Percentiles rank a stretch among this genome's conserved stretches.
Conservation (phyloP, 768 basidiomycete species). For the Asterophora lycoperdoides region DNA sequence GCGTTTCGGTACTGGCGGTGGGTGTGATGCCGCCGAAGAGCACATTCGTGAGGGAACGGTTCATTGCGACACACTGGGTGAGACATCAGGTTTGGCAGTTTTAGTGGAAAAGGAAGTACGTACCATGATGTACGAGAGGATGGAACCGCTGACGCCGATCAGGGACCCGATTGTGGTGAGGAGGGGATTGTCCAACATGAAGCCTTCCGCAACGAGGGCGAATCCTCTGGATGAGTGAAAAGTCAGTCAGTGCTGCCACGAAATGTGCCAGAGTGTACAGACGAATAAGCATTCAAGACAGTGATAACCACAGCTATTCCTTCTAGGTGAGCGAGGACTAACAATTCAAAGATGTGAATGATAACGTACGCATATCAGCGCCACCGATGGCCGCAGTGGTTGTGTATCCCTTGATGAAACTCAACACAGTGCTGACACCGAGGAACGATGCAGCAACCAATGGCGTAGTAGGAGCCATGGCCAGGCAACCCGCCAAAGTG, state of each 20-base stretch:
- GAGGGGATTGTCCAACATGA: conserved; percentile 86
- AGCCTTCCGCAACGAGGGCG: conserved; percentile 87
- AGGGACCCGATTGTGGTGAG: conserved; percentile 81
- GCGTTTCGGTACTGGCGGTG: conserved; percentile 47
- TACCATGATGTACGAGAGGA: conserved; percentile 92
- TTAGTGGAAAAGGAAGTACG: conserved; percentile 11
- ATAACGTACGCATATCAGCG: conserved; percentile 82
- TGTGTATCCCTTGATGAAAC: conserved; percentile 83
- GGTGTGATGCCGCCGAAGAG: conserved; percentile 82
- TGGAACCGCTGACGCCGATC: conserved; percentile 88
- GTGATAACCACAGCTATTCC: conserved; percentile 80
- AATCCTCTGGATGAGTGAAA: conserved; percentile 48
- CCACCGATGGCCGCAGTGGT: conserved; percentile 91
- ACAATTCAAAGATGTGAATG: background rate
- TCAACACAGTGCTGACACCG: conserved; percentile 65
- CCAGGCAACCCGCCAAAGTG: conserved; percentile 75
- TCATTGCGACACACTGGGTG: conserved; percentile 84
- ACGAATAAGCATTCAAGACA: conserved; percentile 85
- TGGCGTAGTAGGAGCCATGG: conserved; percentile 65
- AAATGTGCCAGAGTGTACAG: conserved; percentile 13
- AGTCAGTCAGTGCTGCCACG: background rate
- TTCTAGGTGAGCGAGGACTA: conserved; percentile 7
- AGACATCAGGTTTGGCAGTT: background rate
- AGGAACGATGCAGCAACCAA: conserved; percentile 75
- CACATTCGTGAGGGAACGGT: conserved; percentile 79